These are phyloP conservation scores for Eimeria sp. DNA, from an alignment of 169 alveolate genomes.

Conservation along the genomic window DNA sequence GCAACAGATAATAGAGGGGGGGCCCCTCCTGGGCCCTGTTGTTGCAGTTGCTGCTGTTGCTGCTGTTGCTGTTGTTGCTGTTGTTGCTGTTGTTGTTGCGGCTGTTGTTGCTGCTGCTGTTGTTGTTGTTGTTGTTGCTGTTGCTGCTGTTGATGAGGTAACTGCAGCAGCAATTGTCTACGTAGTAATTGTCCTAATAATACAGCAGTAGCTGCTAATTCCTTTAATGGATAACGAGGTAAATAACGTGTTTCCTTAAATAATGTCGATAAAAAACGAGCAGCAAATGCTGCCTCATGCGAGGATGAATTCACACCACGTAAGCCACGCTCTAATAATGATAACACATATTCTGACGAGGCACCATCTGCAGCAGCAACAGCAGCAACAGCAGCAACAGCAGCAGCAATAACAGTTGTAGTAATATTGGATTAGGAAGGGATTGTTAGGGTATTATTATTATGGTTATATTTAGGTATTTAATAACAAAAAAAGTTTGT, in stretches of 20 bases:
- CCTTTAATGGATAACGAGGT: constrained; percentile 87
- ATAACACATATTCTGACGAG: constrained; percentile 20
- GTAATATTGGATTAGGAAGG: not conserved
- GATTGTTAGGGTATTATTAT: too few species aligned
- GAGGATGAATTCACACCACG: not conserved
- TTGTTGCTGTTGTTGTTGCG: not conserved
- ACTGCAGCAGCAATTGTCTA: not conserved
- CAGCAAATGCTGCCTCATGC: not conserved
- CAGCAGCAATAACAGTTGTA: not conserved
- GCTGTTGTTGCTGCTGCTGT: constrained; percentile 20
- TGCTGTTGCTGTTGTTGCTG: not conserved
- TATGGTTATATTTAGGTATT: too few species aligned
- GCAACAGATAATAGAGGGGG: constrained; percentile 85
- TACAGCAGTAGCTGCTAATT: constrained; percentile 86
- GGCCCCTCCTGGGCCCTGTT: too few species aligned
- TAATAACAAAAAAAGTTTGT: too few species aligned
- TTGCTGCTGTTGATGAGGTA: not conserved
- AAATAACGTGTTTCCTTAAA: constrained; percentile 87
- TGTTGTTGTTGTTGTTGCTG: not conserved
- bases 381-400: constrained; percentile 1
- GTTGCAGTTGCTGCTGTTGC: too few species aligned
- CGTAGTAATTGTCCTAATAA: constrained; percentile 86
- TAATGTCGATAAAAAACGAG: constrained; percentile 77
- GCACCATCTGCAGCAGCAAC: constrained; percentile 26
- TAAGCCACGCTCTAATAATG: not conserved